Conservation (phyloP, 116 monocot genomes). For the Dioscorea cayenensis region DNA sequence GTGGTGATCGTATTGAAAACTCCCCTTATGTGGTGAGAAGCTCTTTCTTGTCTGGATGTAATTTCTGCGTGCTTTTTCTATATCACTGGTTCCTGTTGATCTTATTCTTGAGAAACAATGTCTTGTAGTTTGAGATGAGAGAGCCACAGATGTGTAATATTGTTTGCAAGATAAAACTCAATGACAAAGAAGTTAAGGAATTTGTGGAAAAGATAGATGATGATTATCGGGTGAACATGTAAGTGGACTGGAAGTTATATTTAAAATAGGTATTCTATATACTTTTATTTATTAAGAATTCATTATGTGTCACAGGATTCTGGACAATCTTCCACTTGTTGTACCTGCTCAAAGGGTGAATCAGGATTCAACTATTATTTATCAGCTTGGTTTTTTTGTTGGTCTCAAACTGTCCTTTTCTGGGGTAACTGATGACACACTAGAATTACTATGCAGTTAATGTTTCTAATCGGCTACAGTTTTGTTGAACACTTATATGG, state of each 20-base stretch:
- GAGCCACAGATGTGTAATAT: slow-evolving; percentile 55
- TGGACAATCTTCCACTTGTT: slow-evolving; percentile 82
- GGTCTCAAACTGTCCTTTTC: slow-evolving; percentile 58
- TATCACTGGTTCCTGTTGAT: not conserved
- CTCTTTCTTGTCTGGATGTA: not conserved
- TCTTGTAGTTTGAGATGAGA: slow-evolving; percentile 56
- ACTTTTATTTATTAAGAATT: not conserved
- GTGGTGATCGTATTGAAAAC: slow-evolving; percentile 85
- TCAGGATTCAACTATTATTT: slow-evolving; percentile 36
- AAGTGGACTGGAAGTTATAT: not conserved
- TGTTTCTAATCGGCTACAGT: not conserved
- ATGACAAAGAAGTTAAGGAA: slow-evolving; percentile 40
- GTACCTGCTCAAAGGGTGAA: slow-evolving; percentile 61
- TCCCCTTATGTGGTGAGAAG: slow-evolving; percentile 67
- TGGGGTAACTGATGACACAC: slow-evolving; percentile 37
- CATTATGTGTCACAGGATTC: slow-evolving; percentile 45
- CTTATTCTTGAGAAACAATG: not conserved
- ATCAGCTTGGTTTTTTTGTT: slow-evolving; percentile 74
- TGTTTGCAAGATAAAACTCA: slow-evolving; percentile 40
- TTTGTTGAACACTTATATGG: not conserved
- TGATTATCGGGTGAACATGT: slow-evolving; percentile 51
- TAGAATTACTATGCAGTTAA: not conserved
- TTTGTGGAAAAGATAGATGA: slow-evolving; percentile 67
- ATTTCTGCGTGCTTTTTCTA: not conserved
- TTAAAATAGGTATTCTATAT: too few species aligned